phyloP scores from a whole-genome alignment of 768 basidiomycete genomes.

The Tremella mesenterica region DNA sequence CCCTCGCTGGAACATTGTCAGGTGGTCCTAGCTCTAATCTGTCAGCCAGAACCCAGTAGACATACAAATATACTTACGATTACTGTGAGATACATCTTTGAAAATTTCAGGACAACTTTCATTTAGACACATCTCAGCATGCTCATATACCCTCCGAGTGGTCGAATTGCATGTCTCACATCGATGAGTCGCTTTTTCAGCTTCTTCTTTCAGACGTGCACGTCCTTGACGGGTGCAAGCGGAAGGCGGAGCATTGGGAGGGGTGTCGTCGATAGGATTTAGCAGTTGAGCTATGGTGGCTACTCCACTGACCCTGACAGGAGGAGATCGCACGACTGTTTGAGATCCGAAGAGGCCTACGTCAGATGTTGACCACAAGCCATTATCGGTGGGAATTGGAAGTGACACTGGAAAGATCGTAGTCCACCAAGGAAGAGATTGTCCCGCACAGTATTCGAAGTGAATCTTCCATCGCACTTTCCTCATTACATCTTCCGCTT shows the following conservation, averaged over 20 bases:
- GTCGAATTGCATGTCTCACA: constrained; percentile 13
- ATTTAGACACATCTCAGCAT: constrained; percentile 25
- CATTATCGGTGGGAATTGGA: neutral
- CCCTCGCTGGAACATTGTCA: neutral
- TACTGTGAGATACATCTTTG: constrained; percentile 4
- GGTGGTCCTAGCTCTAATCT: neutral
- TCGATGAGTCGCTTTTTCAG: neutral
- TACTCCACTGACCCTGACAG: neutral
- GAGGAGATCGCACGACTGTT: too few relatives aligned
- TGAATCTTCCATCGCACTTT: neutral
- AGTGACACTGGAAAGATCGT: neutral
- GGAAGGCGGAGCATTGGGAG: neutral
- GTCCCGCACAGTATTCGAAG: neutral
- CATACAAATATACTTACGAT: neutral
- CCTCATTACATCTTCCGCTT: neutral
- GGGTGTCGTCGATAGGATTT: neutral
- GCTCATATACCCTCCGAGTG: constrained; percentile 17
- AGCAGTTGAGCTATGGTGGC: neutral
- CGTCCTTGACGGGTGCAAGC: neutral
- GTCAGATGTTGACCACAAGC: too few relatives aligned
- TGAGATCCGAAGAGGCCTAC: too few relatives aligned
- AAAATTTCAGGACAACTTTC: constrained; percentile 22
- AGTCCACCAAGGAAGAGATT: constrained; percentile 22
- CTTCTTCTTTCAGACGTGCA: neutral
- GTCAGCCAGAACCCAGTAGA: neutral